phyloP scores from a whole-genome alignment of 768 basidiomycete genomes.

The Termitomyces sp. region DNA sequence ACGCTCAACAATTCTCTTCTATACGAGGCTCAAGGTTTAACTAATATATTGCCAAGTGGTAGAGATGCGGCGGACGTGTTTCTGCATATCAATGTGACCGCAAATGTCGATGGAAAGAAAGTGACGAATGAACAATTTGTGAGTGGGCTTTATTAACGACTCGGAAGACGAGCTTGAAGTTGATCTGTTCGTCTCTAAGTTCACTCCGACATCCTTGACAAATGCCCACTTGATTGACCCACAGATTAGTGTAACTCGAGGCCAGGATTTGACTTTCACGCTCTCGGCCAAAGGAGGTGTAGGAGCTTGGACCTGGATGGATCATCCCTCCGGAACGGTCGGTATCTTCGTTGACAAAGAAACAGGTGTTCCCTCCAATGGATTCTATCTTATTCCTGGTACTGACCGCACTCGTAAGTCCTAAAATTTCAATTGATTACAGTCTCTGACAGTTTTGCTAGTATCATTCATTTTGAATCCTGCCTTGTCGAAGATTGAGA shows the following conservation, averaged over 20 bases:
- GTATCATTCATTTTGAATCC: slow-evolving; percentile 39
- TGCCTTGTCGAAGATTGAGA: slow-evolving; percentile 33
- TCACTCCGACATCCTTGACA: slow-evolving; percentile 48
- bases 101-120: slow-evolving; percentile 33
- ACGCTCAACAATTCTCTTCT: slow-evolving; percentile 48
- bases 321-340: slow-evolving; percentile 52
- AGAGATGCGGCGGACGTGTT: slow-evolving; percentile 41
- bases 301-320: slow-evolving; percentile 57
- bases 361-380: slow-evolving; percentile 42
- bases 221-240: slow-evolving; percentile 47
- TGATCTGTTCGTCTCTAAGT: slow-evolving; percentile 27
- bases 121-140: slow-evolving; percentile 53
- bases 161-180: background rate
- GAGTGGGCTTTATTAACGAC: slow-evolving; percentile 15
- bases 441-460: slow-evolving; percentile 29
- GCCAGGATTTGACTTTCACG: slow-evolving; percentile 39
- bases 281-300: slow-evolving; percentile 53
- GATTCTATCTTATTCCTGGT: slow-evolving; percentile 54
- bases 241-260: slow-evolving; percentile 31
- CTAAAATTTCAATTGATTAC: background rate
- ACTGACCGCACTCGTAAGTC: slow-evolving; percentile 47
- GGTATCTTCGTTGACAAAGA: slow-evolving; percentile 46
- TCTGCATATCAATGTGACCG: slow-evolving; percentile 48
- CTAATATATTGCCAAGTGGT: slow-evolving; percentile 41
- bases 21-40: slow-evolving; percentile 35